Evolutionary conservation across 306 rosid genomes (phyloP).

Genomic region (Styphnolobium japonicum): DNA sequence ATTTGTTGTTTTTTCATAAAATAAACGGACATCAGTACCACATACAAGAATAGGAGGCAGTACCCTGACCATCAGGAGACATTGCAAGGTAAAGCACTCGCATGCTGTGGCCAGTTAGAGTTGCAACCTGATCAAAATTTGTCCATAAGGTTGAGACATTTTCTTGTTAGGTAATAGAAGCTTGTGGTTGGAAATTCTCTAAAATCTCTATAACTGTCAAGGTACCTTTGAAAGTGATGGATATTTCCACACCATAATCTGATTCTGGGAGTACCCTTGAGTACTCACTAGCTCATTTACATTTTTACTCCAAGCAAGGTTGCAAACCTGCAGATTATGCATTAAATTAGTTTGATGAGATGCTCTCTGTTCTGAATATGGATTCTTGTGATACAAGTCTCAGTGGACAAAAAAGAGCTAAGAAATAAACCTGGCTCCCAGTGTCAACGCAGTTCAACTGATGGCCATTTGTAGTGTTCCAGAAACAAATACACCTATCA

Average conservation of each 20-base stretch:
- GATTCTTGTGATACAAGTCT: not conserved
- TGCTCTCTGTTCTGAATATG: not conserved
- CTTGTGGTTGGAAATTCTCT: not conserved
- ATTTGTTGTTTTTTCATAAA: too few relatives aligned
- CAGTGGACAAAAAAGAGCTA: not conserved
- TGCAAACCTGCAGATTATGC: conserved; percentile 70
- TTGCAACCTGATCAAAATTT: conserved; percentile 68
- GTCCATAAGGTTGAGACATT: not conserved
- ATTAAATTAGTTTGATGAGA: not conserved
- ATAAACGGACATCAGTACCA: too few relatives aligned
- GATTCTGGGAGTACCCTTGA: conserved; percentile 97
- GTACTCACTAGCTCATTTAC: conserved; percentile 96
- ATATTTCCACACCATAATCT: conserved; percentile 98
- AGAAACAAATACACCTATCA: conserved; percentile 94
- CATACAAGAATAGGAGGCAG: not conserved
- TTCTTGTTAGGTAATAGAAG: not conserved
- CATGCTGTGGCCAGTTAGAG: conserved; percentile 96
- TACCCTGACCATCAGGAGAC: conserved; percentile 99
- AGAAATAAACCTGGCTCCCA: conserved; percentile 80
- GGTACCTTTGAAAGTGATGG: conserved; percentile 85
- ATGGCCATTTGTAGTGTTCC: conserved; percentile 97
- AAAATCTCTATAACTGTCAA: not conserved
- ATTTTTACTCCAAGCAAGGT: conserved; percentile 97
- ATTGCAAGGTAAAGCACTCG: conserved; percentile 93
- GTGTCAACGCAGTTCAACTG: conserved; percentile 85